Base-by-base conservation (phyloP, 371 early-diverging fungal genomes). In the Dinochytrium kinnereticum region DNA sequence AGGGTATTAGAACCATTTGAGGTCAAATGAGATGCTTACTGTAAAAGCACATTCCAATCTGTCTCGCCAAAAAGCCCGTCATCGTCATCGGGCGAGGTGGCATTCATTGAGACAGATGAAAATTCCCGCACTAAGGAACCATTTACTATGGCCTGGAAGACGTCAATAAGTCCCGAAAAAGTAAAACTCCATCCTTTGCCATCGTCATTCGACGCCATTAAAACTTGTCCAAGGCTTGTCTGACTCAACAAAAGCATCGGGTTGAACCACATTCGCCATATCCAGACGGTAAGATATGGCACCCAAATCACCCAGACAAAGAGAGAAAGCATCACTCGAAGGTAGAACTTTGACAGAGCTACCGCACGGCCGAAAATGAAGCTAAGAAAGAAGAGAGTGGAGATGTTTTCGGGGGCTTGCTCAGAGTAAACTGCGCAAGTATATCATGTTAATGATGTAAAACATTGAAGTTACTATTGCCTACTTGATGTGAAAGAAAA, bases 401-500 rank as follows among this genome's bases (percentile, higher is more conserved):
- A 76, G 15, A 84, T 76, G 36, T 49, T 17, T 17, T 59, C 59
- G 0, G 85, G 85, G 0, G 78, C 75, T 21, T 71, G 33, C 0
- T 75, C 74, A 30, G 74, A 50, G 71, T 84, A 84, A 55, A 81
- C 76, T 77, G 57, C 17, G 38, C 76, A 2, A 91, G 80, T 40
- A 73, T 59, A 50, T 80, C 71, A 17, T 92, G 19, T 55, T 65
- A 24, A 34, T 31, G 31, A 19, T 13, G 7, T 24, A 19, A 30
- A 21, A 55, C 55, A 53, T 1, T 24, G 65, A 33, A 28, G 50
- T n/a, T n/a, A 2, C 44, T 34, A 26, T 31, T 17, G 70, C 87
- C 73, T 87, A 93, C 94, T 88, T 51, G 94, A 93, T 28, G 93
- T 91, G 74, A 97, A 97, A 15, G 88, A 77, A 80, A 92, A 97